A percentile compares a stretch with the other conserved stretches of the same genome.
Evolutionary conservation across 768 basidiomycete genomes (phyloP).

Genomic region (Pulveroboletus sp.): DNA sequence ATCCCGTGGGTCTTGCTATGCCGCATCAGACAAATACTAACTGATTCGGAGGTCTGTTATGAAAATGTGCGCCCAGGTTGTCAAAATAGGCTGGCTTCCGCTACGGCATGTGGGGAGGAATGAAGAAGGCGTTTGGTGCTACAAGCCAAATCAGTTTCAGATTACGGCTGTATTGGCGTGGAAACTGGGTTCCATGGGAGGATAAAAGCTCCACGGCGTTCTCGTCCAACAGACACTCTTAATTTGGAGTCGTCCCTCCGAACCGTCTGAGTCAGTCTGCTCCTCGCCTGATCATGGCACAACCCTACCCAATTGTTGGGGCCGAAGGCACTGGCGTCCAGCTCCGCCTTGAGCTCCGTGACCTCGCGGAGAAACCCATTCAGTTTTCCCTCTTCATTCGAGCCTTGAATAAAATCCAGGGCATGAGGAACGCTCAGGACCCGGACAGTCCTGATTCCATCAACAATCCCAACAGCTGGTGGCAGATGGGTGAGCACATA

Average conservation of each 20-base stretch:
- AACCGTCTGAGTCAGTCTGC: not conserved
- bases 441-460: conserved; percentile 1
- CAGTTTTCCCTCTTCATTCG: conserved; percentile 20
- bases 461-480: conserved; percentile 20
- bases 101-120: not conserved
- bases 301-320: conserved; percentile 11
- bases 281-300: conserved; percentile 11
- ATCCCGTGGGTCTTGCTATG: too few species aligned
- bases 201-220: conserved; percentile 5
- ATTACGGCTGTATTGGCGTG: not conserved
- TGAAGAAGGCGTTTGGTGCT: not conserved
- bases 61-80: not conserved
- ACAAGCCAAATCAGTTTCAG: not conserved
- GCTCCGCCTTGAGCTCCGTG: conserved; percentile 14
- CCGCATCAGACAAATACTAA: not conserved
- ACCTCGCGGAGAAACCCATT: conserved; percentile 9
- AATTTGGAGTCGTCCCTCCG: not conserved
- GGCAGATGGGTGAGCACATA: conserved; percentile 14
- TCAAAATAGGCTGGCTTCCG: too few species aligned
- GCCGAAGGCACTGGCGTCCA: conserved; percentile 1
- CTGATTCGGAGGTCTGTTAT: too few species aligned
- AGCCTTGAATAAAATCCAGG: conserved; percentile 5
- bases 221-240: not conserved
- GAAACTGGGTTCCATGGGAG: not conserved
- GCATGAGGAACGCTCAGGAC: not conserved